A percentile compares a stretch with the other conserved stretches of the same genome.
Conservation (phyloP, 306 rosid species). For the Gillenia trifoliata region DNA sequence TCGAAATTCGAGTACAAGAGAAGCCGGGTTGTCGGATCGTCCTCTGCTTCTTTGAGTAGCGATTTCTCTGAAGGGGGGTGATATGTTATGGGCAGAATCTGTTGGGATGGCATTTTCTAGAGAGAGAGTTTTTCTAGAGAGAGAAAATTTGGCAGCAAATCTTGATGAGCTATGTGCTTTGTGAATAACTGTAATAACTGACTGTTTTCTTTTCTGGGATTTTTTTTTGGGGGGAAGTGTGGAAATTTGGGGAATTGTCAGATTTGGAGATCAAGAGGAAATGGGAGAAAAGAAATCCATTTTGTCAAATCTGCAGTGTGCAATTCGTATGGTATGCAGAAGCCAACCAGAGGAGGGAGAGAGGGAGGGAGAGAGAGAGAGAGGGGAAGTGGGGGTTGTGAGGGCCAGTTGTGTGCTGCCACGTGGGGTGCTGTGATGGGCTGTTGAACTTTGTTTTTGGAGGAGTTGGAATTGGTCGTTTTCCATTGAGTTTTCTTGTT, state of each 20-base stretch:
- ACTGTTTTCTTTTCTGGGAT: neutral
- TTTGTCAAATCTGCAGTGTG: neutral
- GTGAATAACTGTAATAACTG: neutral
- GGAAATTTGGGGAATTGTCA: neutral
- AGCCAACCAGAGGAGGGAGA: neutral
- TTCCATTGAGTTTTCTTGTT: neutral
- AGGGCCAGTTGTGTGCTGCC: constrained; percentile 6
- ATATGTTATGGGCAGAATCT: constrained; percentile 44
- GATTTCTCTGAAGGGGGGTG: constrained; percentile 23
- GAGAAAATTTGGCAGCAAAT: neutral
- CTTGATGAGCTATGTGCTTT: neutral
- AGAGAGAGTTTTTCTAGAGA: neutral
- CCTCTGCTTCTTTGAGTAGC: constrained; percentile 22
- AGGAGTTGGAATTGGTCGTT: constrained; percentile 25
- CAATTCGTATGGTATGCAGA: neutral
- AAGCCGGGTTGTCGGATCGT: constrained; percentile 41
- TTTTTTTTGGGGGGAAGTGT: neutral
- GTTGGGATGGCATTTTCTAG: constrained; percentile 56
- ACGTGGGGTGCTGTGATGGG: neutral
- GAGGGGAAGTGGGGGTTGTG: neutral
- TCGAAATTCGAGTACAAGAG: constrained; percentile 37
- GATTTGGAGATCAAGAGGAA: neutral
- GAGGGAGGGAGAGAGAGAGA: neutral
- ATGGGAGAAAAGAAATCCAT: neutral
- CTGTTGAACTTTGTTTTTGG: neutral